Conservation (phyloP, 2,329 filamentous ascomycete species). For the Fusarium annulatum region DNA sequence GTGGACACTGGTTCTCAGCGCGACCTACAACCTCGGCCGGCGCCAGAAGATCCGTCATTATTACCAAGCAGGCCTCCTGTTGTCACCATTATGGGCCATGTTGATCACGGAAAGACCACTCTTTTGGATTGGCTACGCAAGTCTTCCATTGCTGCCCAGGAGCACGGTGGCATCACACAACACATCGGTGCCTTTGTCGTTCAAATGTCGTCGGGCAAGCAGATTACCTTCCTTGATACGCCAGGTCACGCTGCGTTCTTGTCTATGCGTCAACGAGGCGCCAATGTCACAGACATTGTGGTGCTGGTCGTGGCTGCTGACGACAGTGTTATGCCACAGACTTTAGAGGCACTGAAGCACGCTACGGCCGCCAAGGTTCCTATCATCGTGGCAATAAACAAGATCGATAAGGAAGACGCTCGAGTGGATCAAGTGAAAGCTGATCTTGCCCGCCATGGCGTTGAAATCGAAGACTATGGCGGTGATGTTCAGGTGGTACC, state of each 20-base stretch:
- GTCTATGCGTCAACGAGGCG: conserved; percentile 94
- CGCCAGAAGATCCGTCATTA: conserved; percentile 72
- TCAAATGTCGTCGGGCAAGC: conserved; percentile 83
- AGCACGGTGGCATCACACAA: conserved; percentile 97
- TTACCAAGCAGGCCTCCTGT: conserved; percentile 87
- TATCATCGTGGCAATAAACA: conserved; percentile 98
- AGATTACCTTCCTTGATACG: conserved; percentile 96
- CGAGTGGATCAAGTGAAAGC: conserved; percentile 86
- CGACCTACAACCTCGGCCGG: conserved; percentile 78
- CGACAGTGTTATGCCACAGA: conserved; percentile 97
- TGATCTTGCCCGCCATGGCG: conserved; percentile 83
- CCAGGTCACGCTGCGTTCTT: conserved; percentile 96
- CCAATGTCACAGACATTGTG: conserved; percentile 96
- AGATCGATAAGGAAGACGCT: conserved; percentile 89
- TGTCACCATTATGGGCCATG: conserved; percentile 99
- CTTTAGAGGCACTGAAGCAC: conserved; percentile 94
- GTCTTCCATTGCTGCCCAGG: conserved; percentile 88
- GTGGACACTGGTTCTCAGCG: conserved; percentile 73
- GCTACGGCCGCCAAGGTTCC: conserved; percentile 88
- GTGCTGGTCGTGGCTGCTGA: conserved; percentile 96
- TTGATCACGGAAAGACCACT: conserved; percentile 98
- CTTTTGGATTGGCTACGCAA: conserved; percentile 93
- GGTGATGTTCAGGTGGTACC: conserved; percentile 93
- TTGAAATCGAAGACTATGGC: conserved; percentile 94
- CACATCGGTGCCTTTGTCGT: conserved; percentile 99